Evolutionary conservation across 441 rosid species (phyloP), one percentile per base, ranked within the genome.

Genomic region (Erysimum cheiri): DNA sequence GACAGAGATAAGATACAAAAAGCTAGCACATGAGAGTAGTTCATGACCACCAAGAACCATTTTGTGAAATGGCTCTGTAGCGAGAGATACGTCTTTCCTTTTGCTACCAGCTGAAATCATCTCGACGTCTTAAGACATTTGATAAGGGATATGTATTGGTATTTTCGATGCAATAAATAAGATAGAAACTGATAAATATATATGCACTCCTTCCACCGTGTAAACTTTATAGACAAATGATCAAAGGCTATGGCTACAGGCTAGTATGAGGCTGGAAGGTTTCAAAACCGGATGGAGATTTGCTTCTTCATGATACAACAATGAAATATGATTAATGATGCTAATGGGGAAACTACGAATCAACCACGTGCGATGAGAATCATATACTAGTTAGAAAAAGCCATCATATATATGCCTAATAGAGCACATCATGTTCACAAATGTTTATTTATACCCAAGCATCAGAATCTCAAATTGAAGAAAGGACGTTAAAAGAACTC

Each of bases 11-110:
- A n/a, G n/a, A n/a, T n/a, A n/a, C n/a, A n/a, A n/a, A n/a, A n/a
- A n/a, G n/a, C n/a, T 58, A 50, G 1, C 8, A 74, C 69, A 60
- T 74, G 78, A 32, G 73, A 12, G 37, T 64, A 70, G 37, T 61
- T 74, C 78, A 74, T 74, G 43, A 68, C 26, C 52, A 74, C 69
- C 69, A 74, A 8, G 49, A 74, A 69, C 78, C 78, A 28, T 68
- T 33, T 4, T 61, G 43, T 3, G 69, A 61, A 33, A 53, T 7
- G 15, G 64, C 64, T 3, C 33, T 47, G 44, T 29, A 37, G 78
- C 78, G 36, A 32, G 57, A 68, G 37, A 68, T 4, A 68, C 61
- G 19, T 70, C 65, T 67, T 54, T 60, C 17, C 44, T 67, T 67
- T 48, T 41, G 48, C 41, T 52, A 48, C 67, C 36, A 50, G 44